Base-by-base conservation (phyloP, 2,329 filamentous ascomycete species). In the Biscogniauxia mediterranea region DNA sequence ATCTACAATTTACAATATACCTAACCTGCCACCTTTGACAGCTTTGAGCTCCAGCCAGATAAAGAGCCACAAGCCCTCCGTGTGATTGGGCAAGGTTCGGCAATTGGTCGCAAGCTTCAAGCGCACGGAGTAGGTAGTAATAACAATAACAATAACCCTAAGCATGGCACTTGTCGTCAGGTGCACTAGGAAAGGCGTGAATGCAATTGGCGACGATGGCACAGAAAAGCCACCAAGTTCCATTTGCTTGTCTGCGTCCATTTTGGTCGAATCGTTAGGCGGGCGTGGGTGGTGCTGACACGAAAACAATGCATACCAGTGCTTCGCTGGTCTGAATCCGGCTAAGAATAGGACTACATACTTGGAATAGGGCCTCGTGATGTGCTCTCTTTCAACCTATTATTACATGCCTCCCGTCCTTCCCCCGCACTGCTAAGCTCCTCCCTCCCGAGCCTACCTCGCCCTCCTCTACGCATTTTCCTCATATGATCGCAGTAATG, bases 351-450 rank as follows among this genome's bases (percentile, higher is more conserved):
- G 57, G 42, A 63, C 25, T 56, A 55, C 52, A 60, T 26, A 64
- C 65, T 60, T 65, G 58, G 55, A 54, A 62, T 57, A 52, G 11
- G 55, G 52, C 32, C 65, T 64, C 63, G 65, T 67, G 65, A 67
- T 64, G 55, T 54, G 3, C 42, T 57, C 63, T 61, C 57, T 59
- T 63, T 62, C 58, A 57, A 65, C 59, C 50, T 58, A 65, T 59
- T 60, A 64, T 55, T 64, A 19, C 55, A 67, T 61, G 17, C 61
- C 61, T 62, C 58, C 32, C 55, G 54, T 56, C 56, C 51, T 60
- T 54, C 59, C 55, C 46, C 23, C 51, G 61, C 62, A 58, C 59
- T 60, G 63, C 56, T 60, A 60, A 62, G 52, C 58, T 60, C 58
- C 61, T 55, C 65, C 63, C 61, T 60, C 58, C 63, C 58, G 55